Evolutionary conservation across 768 basidiomycete species (phyloP), one percentile per base, ranked within the genome.

Genomic region (Phanerodontia chrysosporium): DNA sequence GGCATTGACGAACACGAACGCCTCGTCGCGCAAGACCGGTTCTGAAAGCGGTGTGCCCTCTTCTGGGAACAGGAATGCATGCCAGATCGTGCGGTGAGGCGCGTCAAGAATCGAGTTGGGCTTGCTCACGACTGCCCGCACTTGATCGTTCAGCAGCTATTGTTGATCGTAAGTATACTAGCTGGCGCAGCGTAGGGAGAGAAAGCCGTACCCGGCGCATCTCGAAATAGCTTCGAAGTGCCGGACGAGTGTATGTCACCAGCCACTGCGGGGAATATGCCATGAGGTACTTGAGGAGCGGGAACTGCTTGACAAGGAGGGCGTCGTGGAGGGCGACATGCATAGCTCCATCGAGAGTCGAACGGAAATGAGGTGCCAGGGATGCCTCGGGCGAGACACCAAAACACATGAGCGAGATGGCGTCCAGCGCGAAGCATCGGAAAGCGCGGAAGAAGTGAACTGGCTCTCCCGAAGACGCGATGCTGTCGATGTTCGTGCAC

Each of bases 351-450:
- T 78, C 61, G 14, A 78, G 55, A 7, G 75, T 72, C 18, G 73
- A 65, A 13, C 63, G 61, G 58, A 81, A 80, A 7, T 67, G 65
- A 3, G 67, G 71, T 30, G 58, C 62, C n/a, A 70, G 66, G 12
- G 79, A 65, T 10, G 72, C 67, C 49, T 74, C 65, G 36, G 70
- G 57, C 18, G 66, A 72, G 24, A 66, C 63, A 12, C 70, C 70
- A 52, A 79, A 79, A 61, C 74, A 74, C 59, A 79, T 76, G 13
- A 72, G 67, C 10, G 75, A 69, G 54, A 81, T 76, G 49, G 77
- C 73, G 59, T 80, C 80, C 58, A 78, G 64, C 18, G 78, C 73
- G 16, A 72, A 69, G 35, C 76, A 75, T 36, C 77, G 72, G 51
- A 76, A 80, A 3, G 76, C 78, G 29, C 72, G 62, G 65, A 72